These are phyloP conservation scores for Phoma sp. DNA, from an alignment of 2,329 filamentous ascomycete genomes.

Conservation along the genomic window DNA sequence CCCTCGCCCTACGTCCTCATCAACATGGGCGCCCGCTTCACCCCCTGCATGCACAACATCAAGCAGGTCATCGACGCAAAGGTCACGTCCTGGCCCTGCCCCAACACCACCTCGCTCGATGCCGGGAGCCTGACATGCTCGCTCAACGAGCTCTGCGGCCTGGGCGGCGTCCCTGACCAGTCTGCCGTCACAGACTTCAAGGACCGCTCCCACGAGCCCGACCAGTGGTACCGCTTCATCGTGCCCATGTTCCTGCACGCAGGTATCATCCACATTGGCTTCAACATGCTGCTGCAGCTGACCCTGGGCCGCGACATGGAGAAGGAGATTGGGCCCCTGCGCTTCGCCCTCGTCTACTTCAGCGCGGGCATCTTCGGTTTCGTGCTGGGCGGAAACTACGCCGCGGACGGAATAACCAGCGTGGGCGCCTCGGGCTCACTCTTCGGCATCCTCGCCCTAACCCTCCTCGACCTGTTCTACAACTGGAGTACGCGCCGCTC, in stretches of 20 bases:
- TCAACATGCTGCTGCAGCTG: constrained; percentile 91
- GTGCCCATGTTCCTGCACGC: constrained; percentile 94
- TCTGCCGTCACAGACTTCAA: constrained; percentile 56
- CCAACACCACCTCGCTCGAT: constrained; percentile 71
- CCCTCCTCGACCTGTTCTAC: constrained; percentile 87
- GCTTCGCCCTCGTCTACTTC: constrained; percentile 90
- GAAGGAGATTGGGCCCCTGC: constrained; percentile 81
- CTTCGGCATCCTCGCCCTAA: constrained; percentile 90
- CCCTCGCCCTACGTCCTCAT: constrained; percentile 89
- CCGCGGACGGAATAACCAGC: constrained; percentile 78
- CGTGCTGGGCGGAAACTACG: constrained; percentile 92
- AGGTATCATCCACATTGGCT: constrained; percentile 90
- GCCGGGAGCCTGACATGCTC: constrained; percentile 66
- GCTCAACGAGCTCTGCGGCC: constrained; percentile 83
- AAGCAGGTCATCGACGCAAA: constrained; percentile 64
- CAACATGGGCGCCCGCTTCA: constrained; percentile 94
- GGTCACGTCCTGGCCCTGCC: constrained; percentile 74
- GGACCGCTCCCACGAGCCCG: constrained; percentile 69
- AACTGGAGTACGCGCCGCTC: constrained; percentile 82
- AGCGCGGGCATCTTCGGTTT: constrained; percentile 94
- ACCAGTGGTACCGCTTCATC: constrained; percentile 98
- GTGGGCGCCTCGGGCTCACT: constrained; percentile 86
- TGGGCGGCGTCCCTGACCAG: constrained; percentile 76
- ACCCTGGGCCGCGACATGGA: constrained; percentile 94
- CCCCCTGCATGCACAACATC: constrained; percentile 92